These are phyloP conservation scores for Annona squamosa DNA, from an alignment of 164 flowering plant genomes.

Conservation along the genomic window DNA sequence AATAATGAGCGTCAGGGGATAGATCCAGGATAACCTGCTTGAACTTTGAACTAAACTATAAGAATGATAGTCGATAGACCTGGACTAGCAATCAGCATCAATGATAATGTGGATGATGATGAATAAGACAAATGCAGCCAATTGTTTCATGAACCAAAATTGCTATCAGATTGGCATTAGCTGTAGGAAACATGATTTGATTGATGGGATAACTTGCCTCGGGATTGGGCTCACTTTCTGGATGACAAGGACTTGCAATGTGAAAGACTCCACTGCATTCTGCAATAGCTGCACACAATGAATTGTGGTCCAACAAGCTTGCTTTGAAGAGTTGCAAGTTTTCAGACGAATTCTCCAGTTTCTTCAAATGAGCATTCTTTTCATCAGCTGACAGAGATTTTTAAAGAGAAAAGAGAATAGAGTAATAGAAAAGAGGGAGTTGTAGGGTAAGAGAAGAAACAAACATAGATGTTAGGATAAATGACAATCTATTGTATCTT, in stretches of 20 bases:
- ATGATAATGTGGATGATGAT: neutral
- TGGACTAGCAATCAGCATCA: too few relatives aligned
- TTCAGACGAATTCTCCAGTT: conserved; percentile 36
- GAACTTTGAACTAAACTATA: too few relatives aligned
- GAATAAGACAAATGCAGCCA: neutral
- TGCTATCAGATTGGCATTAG: neutral
- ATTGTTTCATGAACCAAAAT: neutral
- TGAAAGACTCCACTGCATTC: conserved; percentile 63
- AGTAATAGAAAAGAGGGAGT: too few relatives aligned
- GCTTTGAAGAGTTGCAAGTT: conserved; percentile 51
- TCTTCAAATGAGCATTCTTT: conserved; percentile 43
- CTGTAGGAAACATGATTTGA: neutral
- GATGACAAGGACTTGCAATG: conserved; percentile 51
- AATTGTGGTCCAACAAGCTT: conserved; percentile 37
- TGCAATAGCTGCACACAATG: conserved; percentile 36
- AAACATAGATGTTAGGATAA: too few relatives aligned
- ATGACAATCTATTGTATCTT: too few relatives aligned
- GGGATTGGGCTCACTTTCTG: conserved; percentile 30
- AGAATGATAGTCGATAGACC: too few relatives aligned
- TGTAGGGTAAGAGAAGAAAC: too few relatives aligned
- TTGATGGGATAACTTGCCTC: conserved; percentile 13
- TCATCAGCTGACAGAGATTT: conserved; percentile 24
- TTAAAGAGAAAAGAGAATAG: neutral
- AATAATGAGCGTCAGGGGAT: too few relatives aligned
- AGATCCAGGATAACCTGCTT: too few relatives aligned